These are phyloP conservation scores for Colletotrichum destructivum DNA, from an alignment of 2,329 filamentous ascomycete species.

Conservation along the genomic window DNA sequence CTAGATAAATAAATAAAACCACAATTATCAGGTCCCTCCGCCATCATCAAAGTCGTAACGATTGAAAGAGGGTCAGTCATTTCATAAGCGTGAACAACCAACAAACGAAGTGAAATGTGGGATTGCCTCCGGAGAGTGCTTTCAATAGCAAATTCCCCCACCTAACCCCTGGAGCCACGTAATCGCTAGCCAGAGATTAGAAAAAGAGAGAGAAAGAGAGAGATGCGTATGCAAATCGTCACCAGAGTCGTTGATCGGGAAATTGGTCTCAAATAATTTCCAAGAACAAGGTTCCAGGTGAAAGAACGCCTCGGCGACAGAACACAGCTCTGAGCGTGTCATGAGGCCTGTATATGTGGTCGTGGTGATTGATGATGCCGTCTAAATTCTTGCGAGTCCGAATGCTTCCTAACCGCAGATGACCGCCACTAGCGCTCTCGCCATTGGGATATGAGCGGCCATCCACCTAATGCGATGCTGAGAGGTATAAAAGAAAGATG, in stretches of 20 bases:
- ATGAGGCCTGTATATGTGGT: conserved; percentile 17
- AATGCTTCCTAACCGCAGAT: conserved; percentile 38
- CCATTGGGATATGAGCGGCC: conserved; percentile 14
- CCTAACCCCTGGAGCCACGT: neutral
- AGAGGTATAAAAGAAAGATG: conserved; percentile 36
- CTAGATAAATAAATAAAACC: neutral
- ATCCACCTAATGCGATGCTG: conserved; percentile 38
- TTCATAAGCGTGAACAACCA: conserved; percentile 30
- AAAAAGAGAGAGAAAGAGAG: neutral
- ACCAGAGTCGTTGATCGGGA: conserved; percentile 8
- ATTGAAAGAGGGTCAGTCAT: conserved; percentile 42
- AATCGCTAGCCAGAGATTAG: neutral
- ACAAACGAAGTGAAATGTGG: conserved; percentile 21
- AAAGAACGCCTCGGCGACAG: neutral
- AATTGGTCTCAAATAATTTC: conserved; percentile 31
- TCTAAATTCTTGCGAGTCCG: conserved; percentile 38
- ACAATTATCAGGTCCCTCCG: conserved; percentile 26
- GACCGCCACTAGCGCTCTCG: conserved; percentile 24
- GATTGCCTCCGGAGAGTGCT: neutral
- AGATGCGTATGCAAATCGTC: conserved; percentile 14
- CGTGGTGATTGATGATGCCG: conserved; percentile 39
- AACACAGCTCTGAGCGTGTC: neutral
- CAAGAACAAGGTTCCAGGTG: conserved; percentile 28
- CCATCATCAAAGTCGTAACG: conserved; percentile 42
- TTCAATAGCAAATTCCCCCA: neutral